Evolutionary conservation across 441 rosid species (phyloP).

Genomic region (Adansonia gregorii): DNA sequence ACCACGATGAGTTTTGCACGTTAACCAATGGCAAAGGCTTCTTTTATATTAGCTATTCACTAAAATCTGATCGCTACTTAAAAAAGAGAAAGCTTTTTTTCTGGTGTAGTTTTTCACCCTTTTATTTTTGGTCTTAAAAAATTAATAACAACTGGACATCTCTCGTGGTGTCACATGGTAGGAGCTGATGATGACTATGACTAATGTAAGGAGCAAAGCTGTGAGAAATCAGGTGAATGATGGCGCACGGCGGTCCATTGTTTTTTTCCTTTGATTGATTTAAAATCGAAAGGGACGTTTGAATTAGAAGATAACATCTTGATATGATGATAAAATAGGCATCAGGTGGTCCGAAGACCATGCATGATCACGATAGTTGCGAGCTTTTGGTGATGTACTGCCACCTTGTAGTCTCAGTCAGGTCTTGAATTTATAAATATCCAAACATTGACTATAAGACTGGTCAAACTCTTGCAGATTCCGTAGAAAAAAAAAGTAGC

Average conservation of each 20-base stretch:
- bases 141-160: constrained; percentile 4
- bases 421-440: not conserved
- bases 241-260: constrained; percentile 22
- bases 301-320: not conserved
- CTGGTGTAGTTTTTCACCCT: not conserved
- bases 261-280: not conserved
- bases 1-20: constrained; percentile 35
- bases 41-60: constrained; percentile 6
- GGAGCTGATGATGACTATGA: constrained; percentile 14
- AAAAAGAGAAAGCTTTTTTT: not conserved
- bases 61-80: not conserved
- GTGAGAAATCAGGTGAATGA: constrained; percentile 21
- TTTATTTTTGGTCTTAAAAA: constrained; percentile 3
- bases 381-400: not conserved
- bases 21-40: constrained; percentile 35
- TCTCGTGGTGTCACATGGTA: constrained; percentile 46
- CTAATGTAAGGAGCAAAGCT: not conserved
- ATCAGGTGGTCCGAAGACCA: not conserved
- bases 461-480: not conserved
- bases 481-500: no score
- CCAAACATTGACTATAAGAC: not conserved
- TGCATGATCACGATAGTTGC: not conserved
- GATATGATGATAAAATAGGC: not conserved
- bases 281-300: not conserved
- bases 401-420: not conserved